These are phyloP conservation scores for Penicillium roqueforti DNA, from an alignment of 495 filamentous ascomycete genomes.

Conservation along the genomic window DNA sequence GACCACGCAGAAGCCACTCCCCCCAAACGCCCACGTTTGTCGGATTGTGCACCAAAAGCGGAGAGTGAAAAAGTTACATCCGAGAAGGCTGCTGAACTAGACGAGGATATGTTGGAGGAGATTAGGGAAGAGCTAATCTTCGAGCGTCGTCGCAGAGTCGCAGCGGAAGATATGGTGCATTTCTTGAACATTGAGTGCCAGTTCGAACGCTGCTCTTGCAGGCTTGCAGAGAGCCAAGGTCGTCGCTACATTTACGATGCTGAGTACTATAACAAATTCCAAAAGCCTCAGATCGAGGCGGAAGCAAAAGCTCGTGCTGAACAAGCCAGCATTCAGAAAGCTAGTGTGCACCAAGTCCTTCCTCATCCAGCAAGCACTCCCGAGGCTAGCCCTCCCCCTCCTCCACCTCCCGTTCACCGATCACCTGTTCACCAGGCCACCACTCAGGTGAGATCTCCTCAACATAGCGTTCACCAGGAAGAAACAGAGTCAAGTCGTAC, in stretches of 20 bases:
- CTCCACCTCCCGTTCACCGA: not conserved
- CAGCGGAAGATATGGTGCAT: slow-evolving; percentile 69
- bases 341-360: not conserved
- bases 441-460: not conserved
- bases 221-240: slow-evolving; percentile 50
- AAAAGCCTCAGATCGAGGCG: slow-evolving; percentile 23
- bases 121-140: slow-evolving; percentile 57
- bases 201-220: slow-evolving; percentile 65
- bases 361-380: slow-evolving; percentile 1
- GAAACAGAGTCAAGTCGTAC: slow-evolving; percentile 17
- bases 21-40: slow-evolving; percentile 60
- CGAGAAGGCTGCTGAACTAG: slow-evolving; percentile 21
- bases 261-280: slow-evolving; percentile 24
- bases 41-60: slow-evolving; percentile 39
- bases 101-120: slow-evolving; percentile 52
- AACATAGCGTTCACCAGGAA: not conserved
- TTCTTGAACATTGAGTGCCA: slow-evolving; percentile 81
- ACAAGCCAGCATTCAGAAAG: not conserved
- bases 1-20: slow-evolving; percentile 49
- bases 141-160: slow-evolving; percentile 61
- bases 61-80: slow-evolving; percentile 41
- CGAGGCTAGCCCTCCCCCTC: slow-evolving; percentile 2
- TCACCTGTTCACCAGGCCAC: not conserved
- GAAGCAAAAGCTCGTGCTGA: slow-evolving; percentile 7
- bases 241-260: slow-evolving; percentile 48